Base-by-base conservation (phyloP, 805 yeast species). In the Cyberlindnera veronae region DNA sequence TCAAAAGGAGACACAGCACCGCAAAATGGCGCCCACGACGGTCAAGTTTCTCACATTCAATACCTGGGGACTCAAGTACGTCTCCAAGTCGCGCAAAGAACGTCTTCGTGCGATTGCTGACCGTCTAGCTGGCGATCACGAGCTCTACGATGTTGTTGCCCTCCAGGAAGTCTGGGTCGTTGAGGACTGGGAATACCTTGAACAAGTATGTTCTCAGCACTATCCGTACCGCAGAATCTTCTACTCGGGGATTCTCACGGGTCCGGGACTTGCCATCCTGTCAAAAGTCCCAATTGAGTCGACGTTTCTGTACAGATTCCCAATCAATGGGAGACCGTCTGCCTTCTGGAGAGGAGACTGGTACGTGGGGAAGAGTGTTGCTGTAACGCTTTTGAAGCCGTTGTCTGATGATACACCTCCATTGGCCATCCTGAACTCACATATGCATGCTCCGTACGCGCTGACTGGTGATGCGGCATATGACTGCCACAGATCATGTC, bases 371-470 rank as follows among this genome's bases (percentile, higher is more conserved):
- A 93, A 93, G 58, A 75, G 91, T 8, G 76, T 88, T 15, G 84
- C 95, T 1, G 78, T 88, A 3, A 84, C 95, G 0, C 61, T 78
- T 4, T 65, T 93, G 30, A 67, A 67, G 41, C 81, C 85, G 5
- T 63, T 75, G 3, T 53, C 57, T 14, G 63, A 69, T 0, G 67
- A 65, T 14, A 66, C 72, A 2, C 58, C 69, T 6, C 83, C 82
- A 5, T 65, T 93, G 29, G 97, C 95, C 3, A 63, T 93, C 5
- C 65, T 93, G 55, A 91, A 90, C 57, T 81, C 95, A 14, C 99
- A 93, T 60, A 83, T 93, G 93, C 99, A 93, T 62, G 99, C 99
- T 1, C 99, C 99, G 0, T 93, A 93, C 57, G 73, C 93, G 1
- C 55, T 64, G 14, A 63, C 68, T 0, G 98, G 98, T 3, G 96